Conservation (phyloP, 495 filamentous ascomycete species). For the Annulohypoxylon nitens region DNA sequence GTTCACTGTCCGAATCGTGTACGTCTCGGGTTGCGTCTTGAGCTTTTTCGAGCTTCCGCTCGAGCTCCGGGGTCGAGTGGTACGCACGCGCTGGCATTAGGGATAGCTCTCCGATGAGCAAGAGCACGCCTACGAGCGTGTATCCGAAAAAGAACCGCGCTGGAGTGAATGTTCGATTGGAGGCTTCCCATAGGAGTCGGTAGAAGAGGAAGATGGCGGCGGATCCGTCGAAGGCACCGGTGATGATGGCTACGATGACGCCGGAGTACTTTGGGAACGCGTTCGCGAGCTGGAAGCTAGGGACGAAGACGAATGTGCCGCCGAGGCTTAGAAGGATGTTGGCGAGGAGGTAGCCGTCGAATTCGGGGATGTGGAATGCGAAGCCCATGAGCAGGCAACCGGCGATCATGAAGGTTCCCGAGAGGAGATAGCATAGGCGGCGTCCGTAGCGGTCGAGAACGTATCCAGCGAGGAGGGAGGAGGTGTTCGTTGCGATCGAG, state of each 20-base stretch:
- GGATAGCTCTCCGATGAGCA: slow-evolving; percentile 67
- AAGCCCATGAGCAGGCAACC: slow-evolving; percentile 71
- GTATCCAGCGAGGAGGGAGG: slow-evolving; percentile 74
- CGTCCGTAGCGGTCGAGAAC: slow-evolving; percentile 76
- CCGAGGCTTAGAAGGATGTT: slow-evolving; percentile 76
- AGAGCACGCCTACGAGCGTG: slow-evolving; percentile 68
- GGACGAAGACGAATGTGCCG: slow-evolving; percentile 78
- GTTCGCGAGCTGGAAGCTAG: slow-evolving; percentile 78
- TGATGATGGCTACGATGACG: slow-evolving; percentile 74
- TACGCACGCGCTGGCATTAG: slow-evolving; percentile 75
- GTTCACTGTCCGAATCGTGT: slow-evolving; percentile 58
- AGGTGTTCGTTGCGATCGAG: slow-evolving; percentile 76
- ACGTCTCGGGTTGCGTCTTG: slow-evolving; percentile 50
- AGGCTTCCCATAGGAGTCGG: slow-evolving; percentile 68
- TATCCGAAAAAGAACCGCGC: slow-evolving; percentile 76
- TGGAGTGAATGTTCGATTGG: slow-evolving; percentile 63
- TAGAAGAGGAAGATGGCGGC: slow-evolving; percentile 77
- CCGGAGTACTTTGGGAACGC: slow-evolving; percentile 76
- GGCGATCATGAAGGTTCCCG: slow-evolving; percentile 66
- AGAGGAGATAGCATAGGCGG: slow-evolving; percentile 69
- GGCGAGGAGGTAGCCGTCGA: slow-evolving; percentile 73
- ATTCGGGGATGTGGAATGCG: slow-evolving; percentile 64
- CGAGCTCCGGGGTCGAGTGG: slow-evolving; percentile 69
- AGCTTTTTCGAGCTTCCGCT: slow-evolving; percentile 57
- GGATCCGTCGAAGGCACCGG: slow-evolving; percentile 79